Percentiles rank a stretch among this genome's conserved stretches.
phyloP scores from a whole-genome alignment of 176 grass and related monocot genomes.

The Cocos nucifera region DNA sequence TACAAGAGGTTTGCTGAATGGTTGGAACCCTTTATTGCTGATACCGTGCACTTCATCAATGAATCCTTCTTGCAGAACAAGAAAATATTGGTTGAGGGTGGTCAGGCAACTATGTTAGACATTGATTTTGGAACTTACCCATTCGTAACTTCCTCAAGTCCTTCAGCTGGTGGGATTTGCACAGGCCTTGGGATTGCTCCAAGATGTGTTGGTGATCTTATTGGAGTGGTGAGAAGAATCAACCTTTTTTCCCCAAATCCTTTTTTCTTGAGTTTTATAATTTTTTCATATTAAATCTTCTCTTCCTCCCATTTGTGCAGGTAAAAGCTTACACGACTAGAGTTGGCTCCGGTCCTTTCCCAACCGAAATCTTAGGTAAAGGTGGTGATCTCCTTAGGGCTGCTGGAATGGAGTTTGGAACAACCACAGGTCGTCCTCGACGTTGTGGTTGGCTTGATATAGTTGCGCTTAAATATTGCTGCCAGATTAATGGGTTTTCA shows the following conservation, averaged over 20 bases:
- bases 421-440: conserved; percentile 73
- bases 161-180: conserved; percentile 89
- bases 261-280: neutral
- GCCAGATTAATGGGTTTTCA: conserved; percentile 85
- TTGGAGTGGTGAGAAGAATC: conserved; percentile 62
- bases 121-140: conserved; percentile 97
- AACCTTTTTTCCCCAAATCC: neutral
- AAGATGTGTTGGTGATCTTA: conserved; percentile 66
- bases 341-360: conserved; percentile 87
- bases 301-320: conserved; percentile 16
- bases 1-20: conserved; percentile 65
- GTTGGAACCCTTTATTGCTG: conserved; percentile 58
- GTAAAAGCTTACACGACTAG: conserved; percentile 96
- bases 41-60: conserved; percentile 77
- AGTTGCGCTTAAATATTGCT: conserved; percentile 69
- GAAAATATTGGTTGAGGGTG: conserved; percentile 94
- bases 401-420: conserved; percentile 87
- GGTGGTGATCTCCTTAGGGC: conserved; percentile 52
- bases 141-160: conserved; percentile 88
- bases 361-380: conserved; percentile 69
- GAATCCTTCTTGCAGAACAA: conserved; percentile 72
- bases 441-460: conserved; percentile 95
- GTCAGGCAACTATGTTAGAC: conserved; percentile 96
- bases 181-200: conserved; percentile 84
- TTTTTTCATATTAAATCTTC: too few relatives aligned